These are phyloP conservation scores for Neurospora tetrasperma DNA, from an alignment of 495 filamentous ascomycete species.

Conservation along the genomic window DNA sequence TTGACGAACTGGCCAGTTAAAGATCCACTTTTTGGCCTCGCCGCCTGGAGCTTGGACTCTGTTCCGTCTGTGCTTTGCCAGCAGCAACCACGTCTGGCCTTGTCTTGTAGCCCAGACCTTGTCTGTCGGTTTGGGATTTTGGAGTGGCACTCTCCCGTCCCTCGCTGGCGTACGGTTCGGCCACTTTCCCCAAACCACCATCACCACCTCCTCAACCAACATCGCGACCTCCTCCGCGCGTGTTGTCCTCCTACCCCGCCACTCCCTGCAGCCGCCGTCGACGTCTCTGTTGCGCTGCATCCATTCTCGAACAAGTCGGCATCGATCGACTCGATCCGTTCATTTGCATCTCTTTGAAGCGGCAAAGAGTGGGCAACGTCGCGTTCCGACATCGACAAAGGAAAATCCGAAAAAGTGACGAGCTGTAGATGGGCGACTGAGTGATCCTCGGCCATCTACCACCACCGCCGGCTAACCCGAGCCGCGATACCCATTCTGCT, in stretches of 20 bases:
- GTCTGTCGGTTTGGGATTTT: not conserved
- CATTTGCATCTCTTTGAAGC: not conserved
- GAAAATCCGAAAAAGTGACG: not conserved
- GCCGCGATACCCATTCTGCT: not conserved
- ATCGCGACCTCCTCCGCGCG: not conserved
- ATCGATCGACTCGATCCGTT: not conserved
- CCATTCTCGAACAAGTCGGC: not conserved
- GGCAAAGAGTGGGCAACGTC: not conserved
- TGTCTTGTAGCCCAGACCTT: not conserved
- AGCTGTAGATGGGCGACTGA: not conserved
- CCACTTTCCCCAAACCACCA: not conserved
- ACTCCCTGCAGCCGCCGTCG: not conserved
- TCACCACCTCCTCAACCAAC: not conserved
- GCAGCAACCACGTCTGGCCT: not conserved
- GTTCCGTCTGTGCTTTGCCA: not conserved
- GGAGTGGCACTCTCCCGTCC: not conserved
- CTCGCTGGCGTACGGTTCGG: not conserved
- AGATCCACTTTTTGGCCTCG: not conserved
- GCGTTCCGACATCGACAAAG: not conserved
- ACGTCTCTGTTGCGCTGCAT: not conserved
- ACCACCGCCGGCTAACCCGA: not conserved
- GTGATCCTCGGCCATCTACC: not conserved
- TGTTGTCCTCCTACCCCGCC: not conserved
- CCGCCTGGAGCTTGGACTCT: not conserved
- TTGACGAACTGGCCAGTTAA: not conserved